Percentiles rank a stretch among this genome's conserved stretches.
phyloP scores from a whole-genome alignment of 129 eudicot species.

The Artemisia annua region DNA sequence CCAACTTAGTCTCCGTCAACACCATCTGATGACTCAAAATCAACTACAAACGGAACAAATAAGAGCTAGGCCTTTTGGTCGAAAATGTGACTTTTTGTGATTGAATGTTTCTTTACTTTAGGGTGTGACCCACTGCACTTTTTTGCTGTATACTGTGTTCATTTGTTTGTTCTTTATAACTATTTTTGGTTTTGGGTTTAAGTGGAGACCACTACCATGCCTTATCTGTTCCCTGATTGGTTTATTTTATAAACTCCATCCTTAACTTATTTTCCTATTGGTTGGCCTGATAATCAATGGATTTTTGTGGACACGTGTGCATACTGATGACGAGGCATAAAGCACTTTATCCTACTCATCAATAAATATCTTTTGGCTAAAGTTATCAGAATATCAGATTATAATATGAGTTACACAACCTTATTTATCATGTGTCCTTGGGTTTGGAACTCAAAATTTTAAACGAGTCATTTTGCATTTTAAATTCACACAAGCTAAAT shows the following conservation, averaged over 20 bases:
- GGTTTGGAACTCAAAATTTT: no score
- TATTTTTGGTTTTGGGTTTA: not conserved
- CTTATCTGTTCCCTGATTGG: slow-evolving; percentile 54
- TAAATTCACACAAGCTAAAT: no score
- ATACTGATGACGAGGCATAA: slow-evolving; percentile 9
- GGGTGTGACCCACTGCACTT: slow-evolving; percentile 36
- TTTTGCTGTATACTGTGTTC: slow-evolving; percentile 14
- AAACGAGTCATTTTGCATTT: no score
- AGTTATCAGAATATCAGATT: not conserved
- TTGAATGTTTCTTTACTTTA: not conserved
- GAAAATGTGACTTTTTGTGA: not conserved
- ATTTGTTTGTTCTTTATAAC: slow-evolving; percentile 13
- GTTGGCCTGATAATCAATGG: slow-evolving; percentile 30
- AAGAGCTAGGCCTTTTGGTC: not conserved
- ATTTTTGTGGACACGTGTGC: slow-evolving; percentile 33
- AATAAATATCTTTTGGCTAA: slow-evolving; percentile 14
- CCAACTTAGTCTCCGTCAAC: slow-evolving; percentile 38
- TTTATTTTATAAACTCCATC: slow-evolving; percentile 31
- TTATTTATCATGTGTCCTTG: no score
- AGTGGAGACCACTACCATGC: slow-evolving; percentile 35
- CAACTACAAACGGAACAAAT: not conserved
- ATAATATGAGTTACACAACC: no score
- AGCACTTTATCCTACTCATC: slow-evolving; percentile 15
- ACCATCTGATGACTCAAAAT: slow-evolving; percentile 26
- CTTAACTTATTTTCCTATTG: slow-evolving; percentile 34